A percentile compares a stretch with the other conserved stretches of the same genome.
Conservation (phyloP, 2,329 filamentous ascomycete species). For the Chaetomiaceae sp. region DNA sequence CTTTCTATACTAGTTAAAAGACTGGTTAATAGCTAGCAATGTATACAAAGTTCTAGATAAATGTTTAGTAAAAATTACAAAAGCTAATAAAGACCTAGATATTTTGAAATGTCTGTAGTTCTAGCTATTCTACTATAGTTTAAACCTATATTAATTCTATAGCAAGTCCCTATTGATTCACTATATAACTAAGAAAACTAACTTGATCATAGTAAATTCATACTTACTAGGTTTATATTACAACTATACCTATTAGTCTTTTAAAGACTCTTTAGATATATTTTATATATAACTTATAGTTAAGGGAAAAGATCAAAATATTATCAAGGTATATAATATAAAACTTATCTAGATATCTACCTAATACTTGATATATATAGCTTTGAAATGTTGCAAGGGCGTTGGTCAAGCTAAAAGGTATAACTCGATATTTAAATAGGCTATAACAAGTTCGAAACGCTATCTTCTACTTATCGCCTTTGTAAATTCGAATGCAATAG, state of each 20-base stretch:
- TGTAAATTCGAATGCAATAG: neutral
- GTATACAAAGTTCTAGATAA: neutral
- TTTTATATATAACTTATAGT: too few relatives aligned
- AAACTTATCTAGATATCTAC: slow-evolving; percentile 4
- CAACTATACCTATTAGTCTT: neutral
- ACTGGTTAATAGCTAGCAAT: neutral
- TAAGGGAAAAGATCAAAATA: slow-evolving; percentile 9
- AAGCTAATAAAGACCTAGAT: neutral
- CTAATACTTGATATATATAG: slow-evolving; percentile 16
- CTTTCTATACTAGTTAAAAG: neutral
- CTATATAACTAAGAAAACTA: neutral
- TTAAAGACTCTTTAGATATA: neutral
- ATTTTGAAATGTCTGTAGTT: neutral
- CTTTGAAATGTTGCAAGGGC: slow-evolving; percentile 9
- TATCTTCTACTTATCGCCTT: slow-evolving; percentile 30
- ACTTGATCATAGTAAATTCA: neutral
- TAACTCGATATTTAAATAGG: slow-evolving; percentile 30
- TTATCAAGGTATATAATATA: slow-evolving; percentile 15
- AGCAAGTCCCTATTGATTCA: neutral
- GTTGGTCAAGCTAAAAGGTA: slow-evolving; percentile 28
- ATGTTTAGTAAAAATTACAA: neutral
- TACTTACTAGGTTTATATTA: neutral
- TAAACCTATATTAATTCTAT: neutral
- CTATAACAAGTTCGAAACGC: slow-evolving; percentile 27
- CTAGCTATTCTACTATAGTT: neutral